Base-by-base conservation (phyloP, 2,329 filamentous ascomycete species). In the Stagonosporopsis tanaceti region DNA sequence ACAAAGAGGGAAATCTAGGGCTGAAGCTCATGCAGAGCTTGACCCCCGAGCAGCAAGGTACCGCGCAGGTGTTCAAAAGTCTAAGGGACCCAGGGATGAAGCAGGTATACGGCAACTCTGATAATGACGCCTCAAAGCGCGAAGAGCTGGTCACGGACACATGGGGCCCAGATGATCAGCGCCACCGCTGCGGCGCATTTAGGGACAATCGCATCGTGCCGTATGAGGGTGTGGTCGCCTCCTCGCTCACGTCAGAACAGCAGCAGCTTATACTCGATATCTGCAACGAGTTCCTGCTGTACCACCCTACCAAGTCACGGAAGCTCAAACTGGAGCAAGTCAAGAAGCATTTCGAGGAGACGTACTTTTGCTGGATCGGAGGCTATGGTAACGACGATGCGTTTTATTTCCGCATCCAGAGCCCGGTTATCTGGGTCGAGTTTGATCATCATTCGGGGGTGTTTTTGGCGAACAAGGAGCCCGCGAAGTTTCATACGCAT, bases 401-500 rank as follows among this genome's bases (percentile, higher is more conserved):
- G 0, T 94, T 91, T 67, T 94, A 93, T 74, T 94, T 88, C 67
- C 83, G 91, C 0, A 83, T 94, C 3, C 90, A 94, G 75, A 92
- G 86, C 62, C 90, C 90, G 0, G 89, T 93, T 0, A 80, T 92
- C 0, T 78, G 93, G 2, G 79, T 89, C 48, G 91, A 94, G 80
- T 91, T 94, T 66, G 91, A 93, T 66, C 89, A 92, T 69, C 90
- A 93, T 73, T 90, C 87, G 0, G 90, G 90, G 0, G 90, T 93
- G 0, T 93, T 93, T 65, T 74, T 94, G 67, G 87, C 82, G 1
- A 94, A 93, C 69, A 80, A 81, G 47, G 85, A 90, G 74, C 90
- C 90, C 0, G 87, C 87, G 30, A 91, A 90, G 74, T 94, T 91
- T 66, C 91, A 94, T 66, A 90, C 91, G 22, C 91, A 94, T 72